Percentiles rank a stretch among this genome's conserved stretches.
Conservation (phyloP, 2,329 filamentous ascomycete species). For the Elsinoe fawcettii region DNA sequence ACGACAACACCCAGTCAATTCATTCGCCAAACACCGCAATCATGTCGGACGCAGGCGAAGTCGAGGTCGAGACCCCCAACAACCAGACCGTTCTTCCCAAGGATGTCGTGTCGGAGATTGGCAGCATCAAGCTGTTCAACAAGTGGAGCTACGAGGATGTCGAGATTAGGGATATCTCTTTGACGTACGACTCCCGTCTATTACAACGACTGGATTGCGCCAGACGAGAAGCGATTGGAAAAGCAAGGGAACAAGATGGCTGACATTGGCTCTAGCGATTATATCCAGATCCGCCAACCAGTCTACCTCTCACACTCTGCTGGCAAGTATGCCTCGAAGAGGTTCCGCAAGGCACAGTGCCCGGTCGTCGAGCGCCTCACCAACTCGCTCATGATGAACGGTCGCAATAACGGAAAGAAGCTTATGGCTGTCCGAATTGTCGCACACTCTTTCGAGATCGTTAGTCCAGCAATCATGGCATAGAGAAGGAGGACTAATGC, state of each 20-base stretch:
- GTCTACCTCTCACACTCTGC: conserved; percentile 99
- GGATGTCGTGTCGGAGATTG: conserved; percentile 82
- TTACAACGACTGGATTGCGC: too few species aligned
- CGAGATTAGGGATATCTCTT: conserved; percentile 98
- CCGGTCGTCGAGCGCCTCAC: conserved; percentile 99
- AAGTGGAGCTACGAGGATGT: conserved; percentile 99
- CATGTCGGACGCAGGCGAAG: conserved; percentile 94
- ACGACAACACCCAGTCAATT: conserved; percentile 12
- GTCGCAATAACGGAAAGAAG: conserved; percentile 99
- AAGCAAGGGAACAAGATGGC: conserved; percentile 18
- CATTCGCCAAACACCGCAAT: conserved; percentile 17
- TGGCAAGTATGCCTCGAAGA: conserved; percentile 97
- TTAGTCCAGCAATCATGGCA: conserved; percentile 48
- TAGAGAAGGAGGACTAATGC: conserved; percentile 13
- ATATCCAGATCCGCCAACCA: conserved; percentile 98
- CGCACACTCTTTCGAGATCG: conserved; percentile 98
- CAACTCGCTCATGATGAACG: conserved; percentile 99
- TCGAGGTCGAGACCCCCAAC: conserved; percentile 84
- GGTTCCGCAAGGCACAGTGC: conserved; percentile 99
- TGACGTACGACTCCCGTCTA: conserved; percentile 66
- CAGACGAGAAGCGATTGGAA: not conserved
- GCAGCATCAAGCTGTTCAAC: conserved; percentile 94
- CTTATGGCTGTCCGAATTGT: conserved; percentile 99
- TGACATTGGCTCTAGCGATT: conserved; percentile 61
- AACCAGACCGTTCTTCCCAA: conserved; percentile 81